Evolutionary conservation across 495 filamentous ascomycete genomes (phyloP).

Genomic region (Hapsidospora chrysogenum): DNA sequence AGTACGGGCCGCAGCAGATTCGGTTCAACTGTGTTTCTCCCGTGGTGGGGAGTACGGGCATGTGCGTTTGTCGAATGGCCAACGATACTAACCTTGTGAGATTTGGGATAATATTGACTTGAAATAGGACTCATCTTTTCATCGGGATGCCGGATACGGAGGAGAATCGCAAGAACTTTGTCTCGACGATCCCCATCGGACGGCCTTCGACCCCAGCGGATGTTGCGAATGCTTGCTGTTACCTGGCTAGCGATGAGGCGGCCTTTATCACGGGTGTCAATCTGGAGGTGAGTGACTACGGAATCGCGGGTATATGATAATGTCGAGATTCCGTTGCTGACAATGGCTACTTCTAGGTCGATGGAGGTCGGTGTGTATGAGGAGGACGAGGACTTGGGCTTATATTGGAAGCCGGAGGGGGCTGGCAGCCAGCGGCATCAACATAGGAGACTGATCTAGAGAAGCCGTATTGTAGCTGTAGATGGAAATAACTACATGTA

Average conservation of each 20-base stretch:
- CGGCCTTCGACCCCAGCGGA: slow-evolving; percentile 46
- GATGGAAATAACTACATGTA: no score
- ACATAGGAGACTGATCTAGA: no score
- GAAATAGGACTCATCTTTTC: slow-evolving; percentile 37
- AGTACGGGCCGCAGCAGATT: slow-evolving; percentile 49
- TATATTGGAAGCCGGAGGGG: no score
- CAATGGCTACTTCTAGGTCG: no score
- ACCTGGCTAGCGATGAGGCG: slow-evolving; percentile 49
- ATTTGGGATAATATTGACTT: not conserved
- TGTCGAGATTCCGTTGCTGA: no score
- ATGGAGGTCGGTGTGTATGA: slow-evolving; percentile 31
- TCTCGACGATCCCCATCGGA: slow-evolving; percentile 48
- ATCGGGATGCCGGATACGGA: slow-evolving; percentile 48
- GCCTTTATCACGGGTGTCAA: slow-evolving; percentile 54
- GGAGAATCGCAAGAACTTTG: no score
- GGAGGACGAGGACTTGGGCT: no score
- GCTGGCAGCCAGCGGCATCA: no score
- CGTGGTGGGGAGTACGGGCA: slow-evolving; percentile 42
- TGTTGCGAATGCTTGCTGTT: slow-evolving; percentile 48
- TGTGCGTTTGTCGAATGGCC: slow-evolving; percentile 9
- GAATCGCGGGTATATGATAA: no score
- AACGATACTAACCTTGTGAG: not conserved
- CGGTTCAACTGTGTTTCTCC: slow-evolving; percentile 48
- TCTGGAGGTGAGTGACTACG: no score
- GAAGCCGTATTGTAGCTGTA: no score